Conservation (phyloP, 768 basidiomycete genomes). For the Suillus spraguei region DNA sequence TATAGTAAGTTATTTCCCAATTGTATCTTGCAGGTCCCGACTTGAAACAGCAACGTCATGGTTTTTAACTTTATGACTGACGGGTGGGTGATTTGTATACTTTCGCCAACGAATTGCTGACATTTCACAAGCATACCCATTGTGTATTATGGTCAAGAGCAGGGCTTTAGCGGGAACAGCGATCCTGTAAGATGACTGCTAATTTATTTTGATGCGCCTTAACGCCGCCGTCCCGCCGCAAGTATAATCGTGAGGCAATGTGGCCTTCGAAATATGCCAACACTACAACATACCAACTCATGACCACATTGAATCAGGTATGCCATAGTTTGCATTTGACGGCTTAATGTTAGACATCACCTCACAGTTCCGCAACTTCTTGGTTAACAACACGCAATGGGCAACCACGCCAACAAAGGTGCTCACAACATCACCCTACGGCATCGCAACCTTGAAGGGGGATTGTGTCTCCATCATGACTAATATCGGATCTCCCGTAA, state of each 20-base stretch:
- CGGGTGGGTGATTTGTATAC: slow-evolving; percentile 46
- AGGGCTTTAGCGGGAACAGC: slow-evolving; percentile 59
- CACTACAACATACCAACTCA: slow-evolving; percentile 58
- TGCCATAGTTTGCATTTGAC: background rate
- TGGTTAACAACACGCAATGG: slow-evolving; percentile 58
- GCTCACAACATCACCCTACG: slow-evolving; percentile 49
- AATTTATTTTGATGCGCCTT: slow-evolving; percentile 9
- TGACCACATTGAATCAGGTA: slow-evolving; percentile 63
- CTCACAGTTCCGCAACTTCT: slow-evolving; percentile 61
- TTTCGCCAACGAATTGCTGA: background rate
- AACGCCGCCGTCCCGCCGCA: slow-evolving; percentile 10
- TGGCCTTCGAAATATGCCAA: slow-evolving; percentile 70
- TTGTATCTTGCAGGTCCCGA: background rate
- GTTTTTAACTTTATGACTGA: slow-evolving; percentile 75
- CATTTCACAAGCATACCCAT: slow-evolving; percentile 59
- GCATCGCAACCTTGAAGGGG: slow-evolving; percentile 69
- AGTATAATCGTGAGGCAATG: slow-evolving; percentile 77
- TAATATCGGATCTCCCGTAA: slow-evolving; percentile 74
- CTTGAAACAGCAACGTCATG: slow-evolving; percentile 64
- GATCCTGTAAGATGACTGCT: slow-evolving; percentile 57
- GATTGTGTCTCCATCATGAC: slow-evolving; percentile 62
- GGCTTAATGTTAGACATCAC: background rate
- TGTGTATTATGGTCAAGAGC: slow-evolving; percentile 83
- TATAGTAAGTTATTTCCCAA: slow-evolving; percentile 48
- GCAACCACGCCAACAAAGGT: slow-evolving; percentile 51